Conservation (phyloP, 495 filamentous ascomycete genomes). For the Tuber microsphaerosporum region DNA sequence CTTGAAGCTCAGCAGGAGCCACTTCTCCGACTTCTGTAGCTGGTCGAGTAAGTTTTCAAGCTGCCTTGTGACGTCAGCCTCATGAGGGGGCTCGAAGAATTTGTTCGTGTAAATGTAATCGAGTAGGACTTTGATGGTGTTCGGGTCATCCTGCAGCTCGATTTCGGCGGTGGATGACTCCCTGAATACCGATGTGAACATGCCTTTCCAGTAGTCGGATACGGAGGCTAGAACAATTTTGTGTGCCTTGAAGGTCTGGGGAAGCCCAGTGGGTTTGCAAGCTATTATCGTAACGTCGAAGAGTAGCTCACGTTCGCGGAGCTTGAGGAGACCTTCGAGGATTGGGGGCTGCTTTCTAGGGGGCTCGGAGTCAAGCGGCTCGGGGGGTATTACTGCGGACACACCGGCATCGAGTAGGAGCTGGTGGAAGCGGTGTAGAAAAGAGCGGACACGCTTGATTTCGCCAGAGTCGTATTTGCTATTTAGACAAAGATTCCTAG, state of each 20-base stretch:
- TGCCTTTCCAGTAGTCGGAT: conserved; percentile 11
- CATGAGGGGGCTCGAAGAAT: conserved; percentile 4
- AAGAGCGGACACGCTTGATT: conserved; percentile 19
- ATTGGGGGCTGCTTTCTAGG: conserved; percentile 1
- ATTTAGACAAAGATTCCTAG: conserved; percentile 22
- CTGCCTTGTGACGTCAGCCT: conserved; percentile 2
- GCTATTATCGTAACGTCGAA: conserved; percentile 13
- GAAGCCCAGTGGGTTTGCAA: neutral
- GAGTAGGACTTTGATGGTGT: conserved; percentile 17
- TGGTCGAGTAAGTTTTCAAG: conserved; percentile 27
- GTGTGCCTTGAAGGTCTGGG: conserved; percentile 6
- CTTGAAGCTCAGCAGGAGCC: conserved; percentile 18
- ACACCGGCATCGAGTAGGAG: conserved; percentile 15
- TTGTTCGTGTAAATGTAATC: conserved; percentile 25
- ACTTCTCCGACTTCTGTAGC: conserved; percentile 24
- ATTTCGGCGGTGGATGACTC: conserved; percentile 8
- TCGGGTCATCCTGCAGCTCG: neutral
- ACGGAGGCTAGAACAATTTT: conserved; percentile 18
- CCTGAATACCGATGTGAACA: conserved; percentile 7
- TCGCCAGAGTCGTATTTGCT: conserved; percentile 16
- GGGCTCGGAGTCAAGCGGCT: neutral
- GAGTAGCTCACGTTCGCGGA: conserved; percentile 1
- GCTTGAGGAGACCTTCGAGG: conserved; percentile 9
- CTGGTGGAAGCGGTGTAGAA: conserved; percentile 14
- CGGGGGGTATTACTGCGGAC: conserved; percentile 7